phyloP scores from a whole-genome alignment of 2,329 filamentous ascomycete genomes.

The Neophaeococcomyces mojaviensis region DNA sequence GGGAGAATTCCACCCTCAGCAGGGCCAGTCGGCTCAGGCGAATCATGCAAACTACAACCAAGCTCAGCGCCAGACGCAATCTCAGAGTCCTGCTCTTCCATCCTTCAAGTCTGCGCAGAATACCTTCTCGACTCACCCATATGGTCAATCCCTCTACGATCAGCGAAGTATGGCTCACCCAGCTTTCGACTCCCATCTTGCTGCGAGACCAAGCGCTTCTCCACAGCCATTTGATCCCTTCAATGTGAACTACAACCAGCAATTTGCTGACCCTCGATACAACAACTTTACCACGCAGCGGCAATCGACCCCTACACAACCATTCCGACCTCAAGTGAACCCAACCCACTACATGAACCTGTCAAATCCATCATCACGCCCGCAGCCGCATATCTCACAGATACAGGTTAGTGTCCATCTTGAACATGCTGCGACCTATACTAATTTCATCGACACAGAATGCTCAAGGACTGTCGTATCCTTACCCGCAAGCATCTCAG shows the following conservation, averaged over 20 bases:
- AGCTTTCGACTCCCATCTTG: constrained; percentile 17
- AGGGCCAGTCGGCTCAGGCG: constrained; percentile 10
- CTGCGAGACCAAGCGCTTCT: constrained; percentile 10
- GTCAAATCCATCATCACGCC: constrained; percentile 24
- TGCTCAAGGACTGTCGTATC: constrained; percentile 1
- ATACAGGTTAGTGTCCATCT: constrained; percentile 11
- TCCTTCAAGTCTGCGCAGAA: constrained; percentile 16
- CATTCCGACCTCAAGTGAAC: constrained; percentile 26
- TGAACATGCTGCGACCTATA: not conserved
- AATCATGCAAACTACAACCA: constrained; percentile 16
- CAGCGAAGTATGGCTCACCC: constrained; percentile 13
- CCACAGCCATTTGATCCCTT: constrained; percentile 10
- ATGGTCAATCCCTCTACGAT: constrained; percentile 17
- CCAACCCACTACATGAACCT: constrained; percentile 23
- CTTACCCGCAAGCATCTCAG: constrained; percentile 13
- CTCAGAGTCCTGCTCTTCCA: constrained; percentile 18
- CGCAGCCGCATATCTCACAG: constrained; percentile 18
- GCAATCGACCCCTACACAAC: constrained; percentile 18
- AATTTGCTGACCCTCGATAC: constrained; percentile 12
- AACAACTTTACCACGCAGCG: constrained; percentile 16
- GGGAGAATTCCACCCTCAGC: constrained; percentile 14
- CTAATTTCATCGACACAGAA: constrained; percentile 9
- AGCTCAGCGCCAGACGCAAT: constrained; percentile 14
- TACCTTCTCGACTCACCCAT: constrained; percentile 13
- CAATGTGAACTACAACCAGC: constrained; percentile 10